Conservation (phyloP, 345 rosid genomes). For the Syzygium grande region DNA sequence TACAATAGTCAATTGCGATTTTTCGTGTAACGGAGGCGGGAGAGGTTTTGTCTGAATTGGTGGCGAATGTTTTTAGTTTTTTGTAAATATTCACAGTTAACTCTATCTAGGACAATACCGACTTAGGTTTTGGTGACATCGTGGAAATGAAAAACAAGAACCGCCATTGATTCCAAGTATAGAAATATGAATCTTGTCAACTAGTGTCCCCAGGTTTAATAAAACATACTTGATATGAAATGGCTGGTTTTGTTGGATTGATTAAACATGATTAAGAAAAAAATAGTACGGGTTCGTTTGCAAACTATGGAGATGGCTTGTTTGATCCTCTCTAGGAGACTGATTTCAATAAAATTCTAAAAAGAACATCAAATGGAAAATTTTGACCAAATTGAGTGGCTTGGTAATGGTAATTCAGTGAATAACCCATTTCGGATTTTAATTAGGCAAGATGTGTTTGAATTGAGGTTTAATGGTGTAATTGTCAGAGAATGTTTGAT, state of each 20-base stretch:
- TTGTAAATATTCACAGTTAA: not conserved
- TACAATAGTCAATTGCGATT: not conserved
- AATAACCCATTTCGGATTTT: not conserved
- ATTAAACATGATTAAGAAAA: not conserved
- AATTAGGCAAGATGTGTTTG: too few species aligned
- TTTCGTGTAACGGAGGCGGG: not conserved
- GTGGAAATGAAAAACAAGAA: not conserved
- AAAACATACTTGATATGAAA: not conserved
- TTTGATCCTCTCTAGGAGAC: not conserved
- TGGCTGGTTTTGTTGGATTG: not conserved
- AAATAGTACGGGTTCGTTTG: too few species aligned
- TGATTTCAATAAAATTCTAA: not conserved
- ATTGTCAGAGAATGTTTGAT: too few species aligned
- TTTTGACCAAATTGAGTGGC: not conserved
- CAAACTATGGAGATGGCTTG: not conserved
- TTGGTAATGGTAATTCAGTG: not conserved
- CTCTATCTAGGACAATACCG: not conserved
- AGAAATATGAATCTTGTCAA: not conserved
- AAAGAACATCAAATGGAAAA: too few species aligned
- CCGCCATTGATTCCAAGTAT: not conserved
- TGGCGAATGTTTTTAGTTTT: not conserved
- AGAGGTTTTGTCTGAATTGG: not conserved
- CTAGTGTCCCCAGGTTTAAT: not conserved
- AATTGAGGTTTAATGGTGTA: too few species aligned
- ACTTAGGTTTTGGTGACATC: not conserved